Base-by-base conservation (phyloP, 1,139 yeast genomes). In the Protomyces pachydermus region DNA sequence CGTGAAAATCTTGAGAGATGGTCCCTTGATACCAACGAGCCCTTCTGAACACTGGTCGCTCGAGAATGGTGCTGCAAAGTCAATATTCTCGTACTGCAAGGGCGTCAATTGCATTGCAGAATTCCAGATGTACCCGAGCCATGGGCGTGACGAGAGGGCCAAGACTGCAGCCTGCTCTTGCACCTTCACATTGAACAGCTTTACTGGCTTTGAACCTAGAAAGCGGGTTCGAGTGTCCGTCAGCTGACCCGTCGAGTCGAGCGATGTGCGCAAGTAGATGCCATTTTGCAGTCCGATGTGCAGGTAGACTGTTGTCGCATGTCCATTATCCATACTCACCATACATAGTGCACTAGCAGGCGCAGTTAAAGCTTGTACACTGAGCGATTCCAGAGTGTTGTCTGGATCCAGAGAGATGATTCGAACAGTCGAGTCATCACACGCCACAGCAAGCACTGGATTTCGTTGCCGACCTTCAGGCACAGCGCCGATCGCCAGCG, bases 211-310 rank as follows among this genome's bases (percentile, higher is more conserved):
- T 0, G 87, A 80, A 0, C 96, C 98, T 61, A 88, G 75, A 72
- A 85, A 90, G 72, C 87, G 85, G n/a, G 84, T 82, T 68, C 88
- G 78, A 0, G 91, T 83, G 68, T 86, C 87, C 0, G 83, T 78
- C 14, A 91, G 75, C 58, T 82, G 81, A 0, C 96, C 97, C 2
- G 86, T 79, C 2, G 78, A 72, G 70, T 87, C 89, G 38, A 90
- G 71, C 6, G 77, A 77, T 0, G 90, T 82, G 37, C 86, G 78
- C 2, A 86, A 85, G 74, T 87, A 89, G 0, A 91, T 83, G 39
- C 98, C 98, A 73, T 85, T 89, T 32, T 78, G 81, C 79, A 91
- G 79, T 0, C 98, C 98, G 60, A 90, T 82, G 74, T 91, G 95
- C 6, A 88, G 80, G 65, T 75, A 77, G 3, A 76, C 69, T 3